Percentiles rank a stretch among this genome's conserved stretches.
phyloP scores from a whole-genome alignment of 2,329 filamentous ascomycete genomes.

The Colletotrichum lini region DNA sequence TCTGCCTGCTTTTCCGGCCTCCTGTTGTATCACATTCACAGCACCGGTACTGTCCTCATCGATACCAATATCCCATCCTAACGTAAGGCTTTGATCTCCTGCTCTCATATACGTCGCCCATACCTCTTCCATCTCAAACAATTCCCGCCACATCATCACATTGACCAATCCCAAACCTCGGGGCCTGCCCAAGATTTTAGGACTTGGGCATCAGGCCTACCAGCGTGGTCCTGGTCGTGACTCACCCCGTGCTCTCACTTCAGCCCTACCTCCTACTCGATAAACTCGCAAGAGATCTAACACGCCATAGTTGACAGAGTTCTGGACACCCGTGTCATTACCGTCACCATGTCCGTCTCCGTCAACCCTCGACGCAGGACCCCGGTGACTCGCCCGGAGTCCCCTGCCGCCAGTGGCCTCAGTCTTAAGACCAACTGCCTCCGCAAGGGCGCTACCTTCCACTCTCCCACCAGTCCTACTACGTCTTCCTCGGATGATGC shows the following conservation, averaged over 20 bases:
- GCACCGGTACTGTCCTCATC: slow-evolving; percentile 14
- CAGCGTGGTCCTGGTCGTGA: slow-evolving; percentile 47
- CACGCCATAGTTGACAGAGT: slow-evolving; percentile 45
- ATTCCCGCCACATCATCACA: slow-evolving; percentile 35
- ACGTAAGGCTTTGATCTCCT: slow-evolving; percentile 35
- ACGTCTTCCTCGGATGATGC: slow-evolving; percentile 55
- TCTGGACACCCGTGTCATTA: slow-evolving; percentile 51
- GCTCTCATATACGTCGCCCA: slow-evolving; percentile 21
- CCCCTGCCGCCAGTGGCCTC: slow-evolving; percentile 57
- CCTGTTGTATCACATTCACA: slow-evolving; percentile 2
- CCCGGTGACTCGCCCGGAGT: slow-evolving; percentile 57
- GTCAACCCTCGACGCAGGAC: slow-evolving; percentile 64
- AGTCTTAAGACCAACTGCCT: slow-evolving; percentile 71
- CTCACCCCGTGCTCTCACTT: slow-evolving; percentile 49
- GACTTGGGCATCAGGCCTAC: slow-evolving; percentile 34
- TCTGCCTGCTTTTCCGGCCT: slow-evolving; percentile 14
- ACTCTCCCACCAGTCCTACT: slow-evolving; percentile 60
- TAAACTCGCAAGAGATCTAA: slow-evolving; percentile 42
- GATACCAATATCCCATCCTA: slow-evolving; percentile 4
- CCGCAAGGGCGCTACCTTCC: slow-evolving; percentile 79
- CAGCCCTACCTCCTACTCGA: slow-evolving; percentile 44
- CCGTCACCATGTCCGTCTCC: slow-evolving; percentile 59
- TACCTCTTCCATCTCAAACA: slow-evolving; percentile 31
- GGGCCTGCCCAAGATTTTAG: slow-evolving; percentile 33
- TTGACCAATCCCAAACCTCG: slow-evolving; percentile 39